Base-by-base conservation (phyloP, 169 alveolate genomes). In the Plasmodium cynomolgi region DNA sequence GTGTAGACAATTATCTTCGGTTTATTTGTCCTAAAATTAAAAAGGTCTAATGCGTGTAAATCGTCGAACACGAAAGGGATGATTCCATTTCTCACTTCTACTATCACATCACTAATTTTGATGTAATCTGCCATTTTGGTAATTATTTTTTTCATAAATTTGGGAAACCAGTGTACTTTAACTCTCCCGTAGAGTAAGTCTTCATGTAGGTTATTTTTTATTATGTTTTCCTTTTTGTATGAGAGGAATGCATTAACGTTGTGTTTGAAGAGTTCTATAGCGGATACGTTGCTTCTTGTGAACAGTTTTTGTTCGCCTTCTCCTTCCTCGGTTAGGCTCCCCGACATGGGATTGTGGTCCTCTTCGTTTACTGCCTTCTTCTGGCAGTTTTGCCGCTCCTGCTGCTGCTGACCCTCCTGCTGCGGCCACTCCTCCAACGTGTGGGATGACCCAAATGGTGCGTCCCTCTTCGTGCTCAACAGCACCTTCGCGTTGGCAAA, bases 31-130 rank as follows among this genome's bases (percentile, higher is more conserved):
- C 91, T 83, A 81, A 95, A 85, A 75, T 92, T 86, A 92, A 91
- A 96, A 13, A 96, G 92, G 83, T 96, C 95, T 33, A 96, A 47
- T 62, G 96, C 91, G 62, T 84, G 92, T 15, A 95, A 93, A 33
- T 93, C 93, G 54, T 93, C 96, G 56, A 96, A 92, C n/a, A 95
- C 97, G 86, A 83, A 96, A 0, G 97, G 97, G 34, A 96, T 75
- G 41, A 96, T 84, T 23, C 96, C 97, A 84, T 96, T 96, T 50
- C 97, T 41, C 0, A 96, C 97, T 71, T 96, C 97, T 8, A 96
- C 93, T 20, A 96, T 95, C 2, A 96, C 83, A 81, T 96, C 97
- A 83, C 96, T 81, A 71, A 83, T 74, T 84, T 94, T 95, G 29
- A 96, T 91, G 41, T 94, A 93, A 26, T 96, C 97, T 2, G 96